Evolutionary conservation across 225 moss, liverwort and hornwort species (phyloP), one percentile per base, ranked within the genome.

Genomic region (Pseudoscleropodium purum): DNA sequence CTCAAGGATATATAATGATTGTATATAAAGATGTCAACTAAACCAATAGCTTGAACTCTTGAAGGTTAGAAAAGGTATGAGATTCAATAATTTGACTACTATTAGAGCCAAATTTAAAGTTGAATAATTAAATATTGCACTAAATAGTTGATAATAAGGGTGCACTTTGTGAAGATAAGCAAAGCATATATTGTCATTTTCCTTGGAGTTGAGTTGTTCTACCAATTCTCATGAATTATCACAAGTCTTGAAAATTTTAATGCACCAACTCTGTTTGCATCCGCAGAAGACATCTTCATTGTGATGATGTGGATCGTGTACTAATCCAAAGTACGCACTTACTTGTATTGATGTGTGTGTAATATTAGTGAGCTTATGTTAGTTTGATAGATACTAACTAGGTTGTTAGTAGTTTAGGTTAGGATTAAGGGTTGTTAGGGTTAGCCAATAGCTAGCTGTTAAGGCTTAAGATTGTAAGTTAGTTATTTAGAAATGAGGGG

Each of bases 261-360:
- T 0, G 9, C 25, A 54, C 10, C 2, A 13, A 1, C 15, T 78
- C 10, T 0, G 0, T 37, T 56, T 0, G 0, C 25, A 78, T 6
- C 2, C 0, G 1, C 0, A 37, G 0, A 78, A 34, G 4, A 78
- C 54, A 78, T 54, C 7, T 2, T 77, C 8, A 3, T 36, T 77
- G 9, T 36, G 2, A 0, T 54, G 1, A 54, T 77, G 23, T 23
- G 0, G 23, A 5, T 7, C 1, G 4, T 54, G 3, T 51, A 51
- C 14, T 52, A 52, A 13, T 34, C 23, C 23, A 77, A 52, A 52
- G 9, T 36, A 13, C 36, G 6, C 8, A 77, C 23, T 13, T 77
- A 13, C 23, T 77, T 77, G 7, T 30, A 2, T 52, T 51, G 20
- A 30, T 51, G 12, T 52, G 7, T 49, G 5, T 65, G 36, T 24